phyloP scores from a whole-genome alignment of 1,284 basidiomycete species.

The Schizophyllum amplum region DNA sequence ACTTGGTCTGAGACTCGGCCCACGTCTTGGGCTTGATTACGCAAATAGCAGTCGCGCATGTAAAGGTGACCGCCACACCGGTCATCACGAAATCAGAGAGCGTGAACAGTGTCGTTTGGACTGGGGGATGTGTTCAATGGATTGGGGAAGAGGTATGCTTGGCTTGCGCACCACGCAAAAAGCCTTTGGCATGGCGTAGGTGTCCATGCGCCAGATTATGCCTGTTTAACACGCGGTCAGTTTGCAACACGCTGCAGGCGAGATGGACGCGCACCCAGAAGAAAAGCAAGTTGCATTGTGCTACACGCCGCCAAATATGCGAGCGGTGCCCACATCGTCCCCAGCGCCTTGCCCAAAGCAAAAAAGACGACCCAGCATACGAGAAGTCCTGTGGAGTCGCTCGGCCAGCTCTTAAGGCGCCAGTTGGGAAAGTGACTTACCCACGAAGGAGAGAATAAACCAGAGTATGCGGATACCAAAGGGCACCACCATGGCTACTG shows the following conservation, averaged over 20 bases:
- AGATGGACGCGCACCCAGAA: slow-evolving; percentile 20
- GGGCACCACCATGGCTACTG: slow-evolving; percentile 9
- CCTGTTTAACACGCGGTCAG: slow-evolving; percentile 27
- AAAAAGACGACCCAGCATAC: slow-evolving; percentile 39
- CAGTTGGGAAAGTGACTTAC: slow-evolving; percentile 5
- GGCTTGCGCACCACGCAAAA: slow-evolving; percentile 46
- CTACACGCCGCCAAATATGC: slow-evolving; percentile 39
- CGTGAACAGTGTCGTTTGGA: slow-evolving; percentile 39
- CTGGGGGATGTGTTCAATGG: slow-evolving; percentile 19
- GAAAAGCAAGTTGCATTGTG: slow-evolving; percentile 38
- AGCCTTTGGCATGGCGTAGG: slow-evolving; percentile 41
- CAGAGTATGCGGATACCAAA: slow-evolving; percentile 16
- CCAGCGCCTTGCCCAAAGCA: slow-evolving; percentile 31
- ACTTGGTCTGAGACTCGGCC: slow-evolving; percentile 18
- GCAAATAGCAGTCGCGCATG: slow-evolving; percentile 37
- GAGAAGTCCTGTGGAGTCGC: slow-evolving; percentile 30
- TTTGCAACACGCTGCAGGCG: not conserved
- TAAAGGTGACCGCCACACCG: slow-evolving; percentile 41
- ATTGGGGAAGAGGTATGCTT: not conserved
- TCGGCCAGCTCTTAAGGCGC: not conserved
- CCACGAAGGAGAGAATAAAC: slow-evolving; percentile 13
- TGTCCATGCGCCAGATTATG: slow-evolving; percentile 55
- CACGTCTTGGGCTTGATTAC: slow-evolving; percentile 40
- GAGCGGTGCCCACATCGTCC: slow-evolving; percentile 35
- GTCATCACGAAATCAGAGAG: slow-evolving; percentile 40